Evolutionary conservation across 106 monocot genomes (phyloP).

Genomic region (Allium sativum): DNA sequence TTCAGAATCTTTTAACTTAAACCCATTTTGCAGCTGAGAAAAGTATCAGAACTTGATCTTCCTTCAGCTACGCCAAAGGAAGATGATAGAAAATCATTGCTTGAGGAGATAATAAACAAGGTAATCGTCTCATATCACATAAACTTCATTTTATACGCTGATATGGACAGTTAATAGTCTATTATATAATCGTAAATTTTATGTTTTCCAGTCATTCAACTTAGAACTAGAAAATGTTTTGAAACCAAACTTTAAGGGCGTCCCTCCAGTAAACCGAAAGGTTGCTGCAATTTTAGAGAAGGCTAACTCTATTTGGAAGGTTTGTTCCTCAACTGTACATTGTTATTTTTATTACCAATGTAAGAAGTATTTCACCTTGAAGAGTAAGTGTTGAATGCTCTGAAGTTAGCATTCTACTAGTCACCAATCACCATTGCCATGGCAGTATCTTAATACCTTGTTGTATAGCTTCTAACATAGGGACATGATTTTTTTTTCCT

Average conservation of each 20-base stretch:
- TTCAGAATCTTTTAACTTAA: background rate
- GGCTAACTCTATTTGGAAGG: slow-evolving; percentile 91
- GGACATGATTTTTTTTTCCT: too few relatives aligned
- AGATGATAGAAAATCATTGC: slow-evolving; percentile 50
- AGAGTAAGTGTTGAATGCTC: too few relatives aligned
- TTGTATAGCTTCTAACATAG: too few relatives aligned
- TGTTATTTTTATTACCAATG: too few relatives aligned
- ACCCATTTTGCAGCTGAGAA: slow-evolving; percentile 58
- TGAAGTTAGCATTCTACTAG: too few relatives aligned
- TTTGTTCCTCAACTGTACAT: slow-evolving; percentile 6
- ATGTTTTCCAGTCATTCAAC: slow-evolving; percentile 58
- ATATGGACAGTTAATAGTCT: too few relatives aligned
- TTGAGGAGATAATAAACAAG: slow-evolving; percentile 91
- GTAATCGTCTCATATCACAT: too few relatives aligned
- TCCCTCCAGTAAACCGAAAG: slow-evolving; percentile 63
- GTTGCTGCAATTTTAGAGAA: slow-evolving; percentile 94
- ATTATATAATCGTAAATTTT: background rate
- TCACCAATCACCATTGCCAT: too few relatives aligned
- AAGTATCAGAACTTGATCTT: slow-evolving; percentile 60
- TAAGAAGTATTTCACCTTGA: too few relatives aligned
- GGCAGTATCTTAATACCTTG: too few relatives aligned
- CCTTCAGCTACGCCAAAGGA: slow-evolving; percentile 31
- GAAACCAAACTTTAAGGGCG: slow-evolving; percentile 38
- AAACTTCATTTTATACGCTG: too few relatives aligned
- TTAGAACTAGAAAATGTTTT: slow-evolving; percentile 49